A percentile compares a stretch with the other conserved stretches of the same genome.
phyloP scores from a whole-genome alignment of 257 asterid species.

The Vinca minor region DNA sequence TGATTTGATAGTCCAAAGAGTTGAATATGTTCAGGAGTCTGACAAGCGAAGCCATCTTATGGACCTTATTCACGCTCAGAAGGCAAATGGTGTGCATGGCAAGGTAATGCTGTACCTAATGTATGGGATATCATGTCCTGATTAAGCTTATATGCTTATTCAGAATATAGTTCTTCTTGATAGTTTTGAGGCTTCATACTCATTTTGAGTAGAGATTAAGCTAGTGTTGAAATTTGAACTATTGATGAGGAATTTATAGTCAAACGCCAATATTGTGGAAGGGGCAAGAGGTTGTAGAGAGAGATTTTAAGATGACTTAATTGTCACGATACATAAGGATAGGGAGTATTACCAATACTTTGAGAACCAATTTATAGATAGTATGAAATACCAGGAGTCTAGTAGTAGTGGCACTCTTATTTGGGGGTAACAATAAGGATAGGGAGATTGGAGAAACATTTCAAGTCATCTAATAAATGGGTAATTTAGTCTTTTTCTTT shows the following conservation, averaged over 20 bases:
- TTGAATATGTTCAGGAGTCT: slow-evolving; percentile 85
- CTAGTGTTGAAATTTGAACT: neutral
- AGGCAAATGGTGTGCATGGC: slow-evolving; percentile 61
- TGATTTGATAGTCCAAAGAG: slow-evolving; percentile 89
- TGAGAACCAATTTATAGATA: no score
- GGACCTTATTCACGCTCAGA: slow-evolving; percentile 97
- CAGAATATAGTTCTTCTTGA: neutral
- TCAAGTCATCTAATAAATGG: no score
- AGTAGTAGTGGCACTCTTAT: no score
- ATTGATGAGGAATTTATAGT: neutral
- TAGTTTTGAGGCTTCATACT: neutral
- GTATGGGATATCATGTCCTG: neutral
- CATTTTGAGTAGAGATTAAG: neutral
- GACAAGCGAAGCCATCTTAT: slow-evolving; percentile 95
- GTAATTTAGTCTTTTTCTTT: no score
- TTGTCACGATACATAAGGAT: no score
- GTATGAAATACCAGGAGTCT: no score
- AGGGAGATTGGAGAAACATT: no score
- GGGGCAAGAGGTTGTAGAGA: neutral
- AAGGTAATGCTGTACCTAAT: slow-evolving; percentile 40
- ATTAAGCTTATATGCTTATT: neutral
- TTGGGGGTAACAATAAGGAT: no score
- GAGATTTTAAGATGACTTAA: neutral
- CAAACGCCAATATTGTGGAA: neutral
- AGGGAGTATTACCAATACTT: no score